phyloP scores from a whole-genome alignment of 2,329 filamentous ascomycete species.

The Tetracladium maxilliforme region DNA sequence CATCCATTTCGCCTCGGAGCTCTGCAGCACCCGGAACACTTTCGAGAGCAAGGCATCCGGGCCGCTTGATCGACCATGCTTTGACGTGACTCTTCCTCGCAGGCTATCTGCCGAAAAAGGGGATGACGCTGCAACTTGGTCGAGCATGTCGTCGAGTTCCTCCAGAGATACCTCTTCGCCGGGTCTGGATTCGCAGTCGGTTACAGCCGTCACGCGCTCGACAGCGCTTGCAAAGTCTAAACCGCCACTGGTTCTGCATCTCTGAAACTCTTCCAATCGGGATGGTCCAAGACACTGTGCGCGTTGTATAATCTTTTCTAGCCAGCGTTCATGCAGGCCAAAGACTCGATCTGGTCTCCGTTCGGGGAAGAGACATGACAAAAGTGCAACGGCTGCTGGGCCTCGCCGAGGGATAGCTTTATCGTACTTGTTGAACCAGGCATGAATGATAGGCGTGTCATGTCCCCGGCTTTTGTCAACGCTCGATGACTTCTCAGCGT shows the following conservation, averaged over 20 bases:
- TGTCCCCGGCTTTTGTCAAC: not conserved
- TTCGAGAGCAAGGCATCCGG: slow-evolving; percentile 1
- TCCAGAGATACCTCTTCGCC: slow-evolving; percentile 1
- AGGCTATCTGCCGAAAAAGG: not conserved
- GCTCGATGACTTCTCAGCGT: slow-evolving; percentile 1
- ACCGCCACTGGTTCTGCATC: not conserved
- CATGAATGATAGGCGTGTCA: not conserved
- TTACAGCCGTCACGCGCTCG: slow-evolving; percentile 1
- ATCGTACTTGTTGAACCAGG: slow-evolving; percentile 1
- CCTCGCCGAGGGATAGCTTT: slow-evolving; percentile 1
- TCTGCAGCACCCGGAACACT: slow-evolving; percentile 1
- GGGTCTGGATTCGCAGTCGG: slow-evolving; percentile 1
- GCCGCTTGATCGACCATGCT: slow-evolving; percentile 1
- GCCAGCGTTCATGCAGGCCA: not conserved
- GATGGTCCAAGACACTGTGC: slow-evolving; percentile 2
- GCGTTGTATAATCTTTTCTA: slow-evolving; percentile 2
- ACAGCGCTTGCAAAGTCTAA: slow-evolving; percentile 1
- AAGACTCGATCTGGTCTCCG: slow-evolving; percentile 1
- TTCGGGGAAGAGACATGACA: slow-evolving; percentile 2
- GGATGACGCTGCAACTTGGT: not conserved
- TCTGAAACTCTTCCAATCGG: slow-evolving; percentile 1
- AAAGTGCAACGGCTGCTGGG: slow-evolving; percentile 1
- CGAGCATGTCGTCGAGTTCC: slow-evolving; percentile 1
- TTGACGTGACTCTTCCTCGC: not conserved
- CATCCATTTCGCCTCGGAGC: slow-evolving; percentile 1